These are phyloP conservation scores for Aspergillus avenaceus DNA, from an alignment of 495 filamentous ascomycete species.

Conservation along the genomic window DNA sequence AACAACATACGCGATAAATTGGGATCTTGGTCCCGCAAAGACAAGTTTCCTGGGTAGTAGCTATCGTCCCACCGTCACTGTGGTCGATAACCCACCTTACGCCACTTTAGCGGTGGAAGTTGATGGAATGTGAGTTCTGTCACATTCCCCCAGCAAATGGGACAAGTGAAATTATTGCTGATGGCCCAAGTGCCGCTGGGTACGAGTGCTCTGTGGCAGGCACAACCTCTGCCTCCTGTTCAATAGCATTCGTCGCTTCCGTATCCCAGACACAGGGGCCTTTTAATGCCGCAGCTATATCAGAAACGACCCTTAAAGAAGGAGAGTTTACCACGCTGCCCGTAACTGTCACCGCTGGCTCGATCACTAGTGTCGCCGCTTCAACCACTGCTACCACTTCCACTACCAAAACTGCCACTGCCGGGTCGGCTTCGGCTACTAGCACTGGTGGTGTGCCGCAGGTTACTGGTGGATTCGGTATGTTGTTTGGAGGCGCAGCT, in stretches of 20 bases:
- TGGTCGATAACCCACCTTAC: no score
- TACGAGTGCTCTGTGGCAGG: slow-evolving; percentile 34
- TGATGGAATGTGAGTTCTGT: no score
- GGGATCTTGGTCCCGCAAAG: no score
- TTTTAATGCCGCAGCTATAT: no score
- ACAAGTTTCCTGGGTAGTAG: no score
- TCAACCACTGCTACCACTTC: slow-evolving; percentile 8
- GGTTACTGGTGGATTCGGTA: slow-evolving; percentile 9
- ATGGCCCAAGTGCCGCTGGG: slow-evolving; percentile 22
- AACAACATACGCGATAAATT: no score
- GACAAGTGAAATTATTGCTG: neutral
- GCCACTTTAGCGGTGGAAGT: no score
- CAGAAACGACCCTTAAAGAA: slow-evolving; percentile 8
- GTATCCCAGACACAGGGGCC: no score
- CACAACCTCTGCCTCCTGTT: slow-evolving; percentile 35
- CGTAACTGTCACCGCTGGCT: slow-evolving; percentile 32
- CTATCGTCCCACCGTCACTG: no score
- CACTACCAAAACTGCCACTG: slow-evolving; percentile 1
- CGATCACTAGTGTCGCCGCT: slow-evolving; percentile 6
- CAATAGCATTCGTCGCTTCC: slow-evolving; percentile 20
- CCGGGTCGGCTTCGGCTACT: neutral
- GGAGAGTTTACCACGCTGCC: slow-evolving; percentile 20
- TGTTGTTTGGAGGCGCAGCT: slow-evolving; percentile 15
- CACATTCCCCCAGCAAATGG: no score
- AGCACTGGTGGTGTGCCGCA: slow-evolving; percentile 15